Evolutionary conservation across 441 rosid genomes (phyloP).

Genomic region (Brassica hybrid): DNA sequence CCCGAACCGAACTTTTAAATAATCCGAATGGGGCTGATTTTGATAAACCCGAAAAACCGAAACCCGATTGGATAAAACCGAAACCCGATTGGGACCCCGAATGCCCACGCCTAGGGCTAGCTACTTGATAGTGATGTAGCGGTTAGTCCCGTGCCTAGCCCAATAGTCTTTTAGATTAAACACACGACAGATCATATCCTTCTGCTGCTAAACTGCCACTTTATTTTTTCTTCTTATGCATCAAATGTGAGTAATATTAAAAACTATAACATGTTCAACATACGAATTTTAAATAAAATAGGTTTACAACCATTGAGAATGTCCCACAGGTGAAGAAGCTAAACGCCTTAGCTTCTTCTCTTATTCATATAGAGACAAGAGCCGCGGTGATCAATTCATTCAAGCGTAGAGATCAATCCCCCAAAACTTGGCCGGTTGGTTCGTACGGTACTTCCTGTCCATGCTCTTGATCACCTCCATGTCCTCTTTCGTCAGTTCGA

Average conservation of each 20-base stretch:
- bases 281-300: neutral
- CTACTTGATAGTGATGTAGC: conserved; percentile 95
- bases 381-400: conserved; percentile 11
- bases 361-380: conserved; percentile 26
- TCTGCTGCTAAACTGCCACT: conserved; percentile 54
- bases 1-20: no score
- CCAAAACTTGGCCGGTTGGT: conserved; percentile 89
- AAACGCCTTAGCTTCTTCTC: conserved; percentile 17
- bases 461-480: conserved; percentile 66
- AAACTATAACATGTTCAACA: conserved; percentile 13
- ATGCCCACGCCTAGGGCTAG: neutral
- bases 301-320: conserved; percentile 6
- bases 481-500: conserved; percentile 75
- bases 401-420: conserved; percentile 83
- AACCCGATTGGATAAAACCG: no score
- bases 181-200: conserved; percentile 66
- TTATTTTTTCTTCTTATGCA: neutral
- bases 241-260: neutral
- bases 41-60: no score
- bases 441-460: conserved; percentile 72
- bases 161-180: conserved; percentile 89
- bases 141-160: conserved; percentile 97
- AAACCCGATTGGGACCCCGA: no score
- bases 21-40: no score
- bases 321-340: conserved; percentile 13